Conservation (phyloP, 805 yeast genomes). For the Yueomyces sp. region DNA sequence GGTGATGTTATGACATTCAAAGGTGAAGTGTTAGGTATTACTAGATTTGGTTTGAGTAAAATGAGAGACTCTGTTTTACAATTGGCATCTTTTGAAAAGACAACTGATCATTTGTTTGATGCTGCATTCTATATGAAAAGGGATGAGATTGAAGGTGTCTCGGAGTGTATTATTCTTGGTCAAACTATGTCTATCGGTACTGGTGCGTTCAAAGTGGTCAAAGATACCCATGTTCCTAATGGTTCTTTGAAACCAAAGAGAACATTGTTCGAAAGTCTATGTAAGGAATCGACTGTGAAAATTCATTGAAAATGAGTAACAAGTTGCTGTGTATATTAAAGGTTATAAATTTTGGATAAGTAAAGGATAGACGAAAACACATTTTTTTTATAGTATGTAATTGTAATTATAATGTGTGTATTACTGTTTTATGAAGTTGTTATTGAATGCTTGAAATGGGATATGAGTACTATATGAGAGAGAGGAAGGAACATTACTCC, state of each 20-base stretch:
- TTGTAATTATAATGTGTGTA: too few species aligned
- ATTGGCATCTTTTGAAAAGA: slow-evolving; percentile 93
- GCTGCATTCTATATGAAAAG: slow-evolving; percentile 97
- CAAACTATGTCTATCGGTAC: slow-evolving; percentile 98
- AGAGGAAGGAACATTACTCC: too few species aligned
- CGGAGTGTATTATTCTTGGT: slow-evolving; percentile 93
- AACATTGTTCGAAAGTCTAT: slow-evolving; percentile 32
- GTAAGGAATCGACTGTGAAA: not conserved
- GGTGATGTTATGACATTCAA: slow-evolving; percentile 99
- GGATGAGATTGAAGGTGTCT: slow-evolving; percentile 92
- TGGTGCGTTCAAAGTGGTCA: slow-evolving; percentile 82
- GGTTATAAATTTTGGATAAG: too few species aligned
- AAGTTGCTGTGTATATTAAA: not conserved
- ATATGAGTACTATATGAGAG: too few species aligned
- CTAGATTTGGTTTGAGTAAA: slow-evolving; percentile 93
- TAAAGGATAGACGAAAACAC: too few species aligned
- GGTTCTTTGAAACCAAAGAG: slow-evolving; percentile 32
- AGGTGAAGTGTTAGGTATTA: slow-evolving; percentile 96
- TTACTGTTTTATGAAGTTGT: too few species aligned
- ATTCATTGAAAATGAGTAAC: slow-evolving; percentile 9
- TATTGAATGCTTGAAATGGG: too few species aligned
- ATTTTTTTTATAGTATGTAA: too few species aligned
- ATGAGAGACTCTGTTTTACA: slow-evolving; percentile 98
- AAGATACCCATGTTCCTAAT: slow-evolving; percentile 34
- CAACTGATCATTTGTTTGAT: slow-evolving; percentile 95